These are phyloP conservation scores for Cyanodermella asteris DNA, from an alignment of 2,329 filamentous ascomycete genomes.

Conservation along the genomic window DNA sequence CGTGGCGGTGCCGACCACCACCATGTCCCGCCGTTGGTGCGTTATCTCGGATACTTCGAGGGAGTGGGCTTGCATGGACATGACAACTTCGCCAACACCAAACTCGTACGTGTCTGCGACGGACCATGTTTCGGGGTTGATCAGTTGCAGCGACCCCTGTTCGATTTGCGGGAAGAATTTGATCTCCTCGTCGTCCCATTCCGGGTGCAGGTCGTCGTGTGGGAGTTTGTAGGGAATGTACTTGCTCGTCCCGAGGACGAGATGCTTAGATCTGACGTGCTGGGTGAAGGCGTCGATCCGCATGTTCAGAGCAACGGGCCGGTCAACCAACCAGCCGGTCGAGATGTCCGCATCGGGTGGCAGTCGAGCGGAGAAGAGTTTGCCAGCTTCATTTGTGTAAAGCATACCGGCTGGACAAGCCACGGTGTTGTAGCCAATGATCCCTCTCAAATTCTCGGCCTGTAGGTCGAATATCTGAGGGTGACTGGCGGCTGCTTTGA, in stretches of 20 bases:
- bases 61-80: slow-evolving; percentile 62
- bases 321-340: slow-evolving; percentile 55
- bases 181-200: slow-evolving; percentile 52
- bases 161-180: slow-evolving; percentile 44
- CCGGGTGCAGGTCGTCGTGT: slow-evolving; percentile 59
- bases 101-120: slow-evolving; percentile 53
- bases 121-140: slow-evolving; percentile 56
- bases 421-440: slow-evolving; percentile 57
- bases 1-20: slow-evolving; percentile 68
- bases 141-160: slow-evolving; percentile 51
- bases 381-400: slow-evolving; percentile 49
- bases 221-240: slow-evolving; percentile 58
- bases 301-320: no score
- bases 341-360: slow-evolving; percentile 48
- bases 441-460: slow-evolving; percentile 42
- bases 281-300: no score
- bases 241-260: slow-evolving; percentile 51
- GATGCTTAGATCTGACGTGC: no score
- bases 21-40: slow-evolving; percentile 60
- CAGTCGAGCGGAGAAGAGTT: slow-evolving; percentile 51
- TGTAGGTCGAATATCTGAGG: slow-evolving; percentile 57
- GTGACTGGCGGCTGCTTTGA: slow-evolving; percentile 58
- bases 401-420: slow-evolving; percentile 66
- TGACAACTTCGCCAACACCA: slow-evolving; percentile 52
- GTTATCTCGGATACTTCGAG: slow-evolving; percentile 83